phyloP scores from a whole-genome alignment of 495 filamentous ascomycete genomes.

The Talaromyces proteolyticus region DNA sequence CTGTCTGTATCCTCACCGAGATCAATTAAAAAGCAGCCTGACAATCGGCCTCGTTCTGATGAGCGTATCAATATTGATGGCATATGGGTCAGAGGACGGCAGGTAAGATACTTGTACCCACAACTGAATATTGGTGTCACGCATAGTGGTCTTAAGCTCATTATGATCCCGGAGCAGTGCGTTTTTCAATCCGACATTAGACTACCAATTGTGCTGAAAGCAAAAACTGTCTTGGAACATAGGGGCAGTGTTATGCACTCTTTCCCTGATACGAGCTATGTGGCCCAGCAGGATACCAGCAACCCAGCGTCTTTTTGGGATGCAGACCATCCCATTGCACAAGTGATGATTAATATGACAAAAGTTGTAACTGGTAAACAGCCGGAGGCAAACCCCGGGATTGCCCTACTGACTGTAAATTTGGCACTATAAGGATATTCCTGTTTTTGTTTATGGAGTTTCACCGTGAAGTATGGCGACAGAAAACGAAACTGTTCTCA shows the following conservation, averaged over 20 bases:
- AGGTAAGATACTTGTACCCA: not conserved
- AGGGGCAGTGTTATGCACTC: not conserved
- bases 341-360: not conserved
- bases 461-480: not conserved
- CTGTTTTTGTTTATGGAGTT: not conserved
- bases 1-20: not conserved
- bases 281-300: not conserved
- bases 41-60: not conserved
- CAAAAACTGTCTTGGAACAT: not conserved
- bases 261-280: not conserved
- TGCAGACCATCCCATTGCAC: not conserved
- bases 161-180: not conserved
- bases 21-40: not conserved
- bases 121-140: not conserved
- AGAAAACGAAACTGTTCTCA: not conserved
- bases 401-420: not conserved
- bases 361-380: not conserved
- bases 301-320: not conserved
- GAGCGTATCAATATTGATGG: not conserved
- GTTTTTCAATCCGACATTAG: not conserved
- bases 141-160: not conserved
- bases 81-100: not conserved
- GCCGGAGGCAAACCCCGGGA: not conserved
- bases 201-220: not conserved
- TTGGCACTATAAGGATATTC: not conserved